Evolutionary conservation across 768 basidiomycete species (phyloP).

Genomic region (Mycena metata): DNA sequence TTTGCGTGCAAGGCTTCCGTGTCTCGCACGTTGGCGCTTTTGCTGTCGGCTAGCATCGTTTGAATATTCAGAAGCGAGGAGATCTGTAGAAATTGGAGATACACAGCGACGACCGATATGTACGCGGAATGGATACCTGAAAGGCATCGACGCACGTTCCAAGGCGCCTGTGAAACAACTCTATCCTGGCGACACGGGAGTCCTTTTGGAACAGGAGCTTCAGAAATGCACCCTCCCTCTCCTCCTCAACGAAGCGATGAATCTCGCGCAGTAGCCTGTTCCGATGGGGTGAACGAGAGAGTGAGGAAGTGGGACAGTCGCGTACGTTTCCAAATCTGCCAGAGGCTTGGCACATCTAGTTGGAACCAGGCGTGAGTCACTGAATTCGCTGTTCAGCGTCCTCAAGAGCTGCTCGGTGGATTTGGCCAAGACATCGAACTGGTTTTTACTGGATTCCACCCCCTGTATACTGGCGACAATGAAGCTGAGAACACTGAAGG

Average conservation of each 20-base stretch:
- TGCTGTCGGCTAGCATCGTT: conserved; percentile 14
- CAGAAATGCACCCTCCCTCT: conserved; percentile 5
- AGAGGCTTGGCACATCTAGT: conserved; percentile 7
- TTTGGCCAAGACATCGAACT: conserved; percentile 5
- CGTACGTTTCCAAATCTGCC: conserved; percentile 12
- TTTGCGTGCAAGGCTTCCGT: neutral
- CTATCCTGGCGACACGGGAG: neutral
- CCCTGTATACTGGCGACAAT: conserved; percentile 10
- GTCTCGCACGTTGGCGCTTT: conserved; percentile 13
- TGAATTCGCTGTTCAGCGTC: conserved; percentile 29
- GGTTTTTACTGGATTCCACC: conserved; percentile 2
- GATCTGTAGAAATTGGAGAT: conserved; percentile 11
- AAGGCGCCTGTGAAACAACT: conserved; percentile 11
- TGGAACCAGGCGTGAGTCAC: conserved; percentile 12
- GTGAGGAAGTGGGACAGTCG: neutral
- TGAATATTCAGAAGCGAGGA: conserved; percentile 23
- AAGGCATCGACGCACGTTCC: conserved; percentile 1
- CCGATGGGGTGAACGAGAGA: no score
- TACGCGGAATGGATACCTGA: neutral
- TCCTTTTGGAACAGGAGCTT: conserved; percentile 15
- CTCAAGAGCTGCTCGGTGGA: conserved; percentile 20
- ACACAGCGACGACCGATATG: no score
- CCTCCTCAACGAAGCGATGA: conserved; percentile 15
- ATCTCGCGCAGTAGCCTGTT: conserved; percentile 18
- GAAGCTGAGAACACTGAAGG: conserved; percentile 7